Evolutionary conservation across 2,329 filamentous ascomycete species (phyloP).

Genomic region (Hirsutella rhossiliensis): DNA sequence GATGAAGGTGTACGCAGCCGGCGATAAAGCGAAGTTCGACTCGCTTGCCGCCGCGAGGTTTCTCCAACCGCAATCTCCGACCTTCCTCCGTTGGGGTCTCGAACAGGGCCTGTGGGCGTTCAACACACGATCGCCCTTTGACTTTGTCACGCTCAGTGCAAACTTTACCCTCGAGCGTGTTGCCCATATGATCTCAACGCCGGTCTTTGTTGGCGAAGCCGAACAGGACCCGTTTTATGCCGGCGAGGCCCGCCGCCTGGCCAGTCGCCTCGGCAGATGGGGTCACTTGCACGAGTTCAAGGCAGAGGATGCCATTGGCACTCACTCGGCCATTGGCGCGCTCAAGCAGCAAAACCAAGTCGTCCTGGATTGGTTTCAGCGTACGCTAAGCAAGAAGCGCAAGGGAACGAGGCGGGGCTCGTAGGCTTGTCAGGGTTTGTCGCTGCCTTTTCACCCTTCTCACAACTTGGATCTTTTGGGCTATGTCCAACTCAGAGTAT

Average conservation of each 20-base stretch:
- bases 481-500: too few relatives aligned
- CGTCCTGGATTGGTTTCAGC: slow-evolving; percentile 9
- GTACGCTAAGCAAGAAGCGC: not conserved
- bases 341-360: slow-evolving; percentile 7
- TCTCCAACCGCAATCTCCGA: slow-evolving; percentile 3
- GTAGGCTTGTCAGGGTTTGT: too few relatives aligned
- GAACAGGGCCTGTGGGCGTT: slow-evolving; percentile 15
- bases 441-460: too few relatives aligned
- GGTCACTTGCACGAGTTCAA: slow-evolving; percentile 4
- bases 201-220: slow-evolving; percentile 13
- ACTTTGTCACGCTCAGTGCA: slow-evolving; percentile 7
- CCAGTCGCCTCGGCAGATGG: slow-evolving; percentile 4
- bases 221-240: slow-evolving; percentile 9
- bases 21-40: slow-evolving; percentile 3
- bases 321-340: slow-evolving; percentile 9
- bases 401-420: not conserved
- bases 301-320: slow-evolving; percentile 4
- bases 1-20: slow-evolving; percentile 4
- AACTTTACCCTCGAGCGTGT: slow-evolving; percentile 9
- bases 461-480: too few relatives aligned
- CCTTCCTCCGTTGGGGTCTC: slow-evolving; percentile 10
- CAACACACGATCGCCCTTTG: slow-evolving; percentile 10
- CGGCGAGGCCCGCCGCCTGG: slow-evolving; percentile 6
- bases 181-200: slow-evolving; percentile 8
- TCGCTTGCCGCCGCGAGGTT: not conserved